Evolutionary conservation across 768 basidiomycete species (phyloP).

Genomic region (Termitomyces sp.): DNA sequence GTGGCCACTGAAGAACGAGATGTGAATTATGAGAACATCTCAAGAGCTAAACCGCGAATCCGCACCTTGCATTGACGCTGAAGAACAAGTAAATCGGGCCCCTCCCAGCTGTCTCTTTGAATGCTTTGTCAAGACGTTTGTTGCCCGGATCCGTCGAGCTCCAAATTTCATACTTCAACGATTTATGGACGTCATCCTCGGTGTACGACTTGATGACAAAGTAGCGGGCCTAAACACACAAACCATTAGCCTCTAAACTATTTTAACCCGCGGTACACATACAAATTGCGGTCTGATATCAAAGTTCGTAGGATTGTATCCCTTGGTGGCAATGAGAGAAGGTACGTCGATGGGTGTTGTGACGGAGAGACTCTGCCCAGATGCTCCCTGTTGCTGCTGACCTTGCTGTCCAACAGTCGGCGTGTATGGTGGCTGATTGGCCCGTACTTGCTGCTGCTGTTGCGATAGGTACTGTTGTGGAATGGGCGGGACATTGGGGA

Average conservation of each 20-base stretch:
- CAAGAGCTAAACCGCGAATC: neutral
- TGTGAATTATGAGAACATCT: neutral
- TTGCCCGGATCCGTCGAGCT: conserved; percentile 96
- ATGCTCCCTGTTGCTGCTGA: conserved; percentile 14
- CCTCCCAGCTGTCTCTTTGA: conserved; percentile 87
- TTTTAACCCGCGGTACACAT: conserved; percentile 20
- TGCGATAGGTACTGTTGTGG: conserved; percentile 57
- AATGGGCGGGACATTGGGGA: conserved; percentile 69
- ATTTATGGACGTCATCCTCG: conserved; percentile 98
- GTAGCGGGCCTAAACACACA: conserved; percentile 62
- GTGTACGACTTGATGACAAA: conserved; percentile 99
- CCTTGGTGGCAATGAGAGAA: conserved; percentile 78
- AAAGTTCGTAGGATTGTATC: conserved; percentile 86
- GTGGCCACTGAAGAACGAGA: conserved; percentile 59
- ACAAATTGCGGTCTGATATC: conserved; percentile 78
- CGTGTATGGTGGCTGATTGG: conserved; percentile 30
- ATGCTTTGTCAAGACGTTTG: conserved; percentile 94
- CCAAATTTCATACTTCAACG: conserved; percentile 97
- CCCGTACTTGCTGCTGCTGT: conserved; percentile 40
- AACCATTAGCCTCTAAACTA: neutral
- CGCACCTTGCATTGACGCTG: conserved; percentile 86
- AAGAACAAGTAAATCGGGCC: conserved; percentile 98
- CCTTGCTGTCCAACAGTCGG: conserved; percentile 19
- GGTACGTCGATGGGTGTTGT: conserved; percentile 83
- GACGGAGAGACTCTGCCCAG: conserved; percentile 38